These are phyloP conservation scores for Erythrophleum fordii DNA, from an alignment of 306 rosid species.

Conservation along the genomic window DNA sequence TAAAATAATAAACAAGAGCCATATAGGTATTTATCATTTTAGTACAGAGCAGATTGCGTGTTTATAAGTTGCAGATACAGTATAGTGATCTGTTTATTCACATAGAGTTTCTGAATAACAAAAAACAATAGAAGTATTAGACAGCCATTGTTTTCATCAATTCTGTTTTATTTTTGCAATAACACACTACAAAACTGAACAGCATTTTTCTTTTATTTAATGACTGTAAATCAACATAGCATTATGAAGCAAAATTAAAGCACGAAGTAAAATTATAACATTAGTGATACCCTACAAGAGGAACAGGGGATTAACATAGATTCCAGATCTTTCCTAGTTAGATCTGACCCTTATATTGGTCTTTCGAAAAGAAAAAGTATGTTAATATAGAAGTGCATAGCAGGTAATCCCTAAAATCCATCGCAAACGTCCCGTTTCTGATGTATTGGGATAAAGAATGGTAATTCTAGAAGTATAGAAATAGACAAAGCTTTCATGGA, in stretches of 20 bases:
- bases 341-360: background rate
- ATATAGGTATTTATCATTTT: conserved; percentile 4
- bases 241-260: background rate
- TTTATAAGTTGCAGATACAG: background rate
- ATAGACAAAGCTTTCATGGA: conserved; percentile 22
- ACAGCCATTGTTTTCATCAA: background rate
- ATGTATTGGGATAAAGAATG: conserved; percentile 22
- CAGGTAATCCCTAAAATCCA: conserved; percentile 8
- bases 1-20: conserved; percentile 33
- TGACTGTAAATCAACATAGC: background rate
- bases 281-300: background rate
- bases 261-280: background rate
- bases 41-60: background rate
- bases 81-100: background rate
- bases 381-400: background rate
- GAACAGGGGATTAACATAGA: conserved; percentile 29
- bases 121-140: background rate
- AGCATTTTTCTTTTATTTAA: background rate
- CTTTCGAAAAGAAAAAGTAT: background rate
- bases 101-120: too few species aligned
- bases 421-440: background rate
- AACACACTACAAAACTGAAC: background rate
- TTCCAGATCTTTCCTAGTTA: background rate
- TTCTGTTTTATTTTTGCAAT: conserved; percentile 4
- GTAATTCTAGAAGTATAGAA: background rate